phyloP scores from a whole-genome alignment of 2,329 filamentous ascomycete genomes.

The Hymenoscyphus scutula region DNA sequence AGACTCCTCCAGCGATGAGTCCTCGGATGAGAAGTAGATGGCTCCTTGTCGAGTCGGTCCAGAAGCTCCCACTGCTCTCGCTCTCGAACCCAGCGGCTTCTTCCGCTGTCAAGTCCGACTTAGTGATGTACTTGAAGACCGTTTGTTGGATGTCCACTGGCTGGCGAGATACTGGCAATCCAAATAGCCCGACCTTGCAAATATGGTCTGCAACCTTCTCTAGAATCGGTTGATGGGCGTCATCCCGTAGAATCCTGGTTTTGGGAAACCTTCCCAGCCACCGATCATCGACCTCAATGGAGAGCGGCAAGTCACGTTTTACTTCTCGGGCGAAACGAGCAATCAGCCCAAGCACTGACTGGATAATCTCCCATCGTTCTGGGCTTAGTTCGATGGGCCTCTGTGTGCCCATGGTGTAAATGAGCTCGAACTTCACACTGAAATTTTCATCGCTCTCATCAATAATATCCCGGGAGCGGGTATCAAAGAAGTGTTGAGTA shows the following conservation, averaged over 20 bases:
- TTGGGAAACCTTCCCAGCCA: conserved; percentile 46
- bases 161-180: conserved; percentile 4
- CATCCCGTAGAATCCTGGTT: conserved; percentile 40
- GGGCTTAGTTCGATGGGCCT: conserved; percentile 50
- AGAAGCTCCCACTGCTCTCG: conserved; percentile 18
- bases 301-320: conserved; percentile 24
- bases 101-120: conserved; percentile 10
- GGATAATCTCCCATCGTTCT: conserved; percentile 54
- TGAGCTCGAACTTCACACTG: conserved; percentile 57
- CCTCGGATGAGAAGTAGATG: conserved; percentile 51
- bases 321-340: neutral
- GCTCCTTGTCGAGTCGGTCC: conserved; percentile 33
- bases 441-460: conserved; percentile 67
- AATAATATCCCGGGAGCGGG: conserved; percentile 52
- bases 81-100: conserved; percentile 16
- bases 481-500: conserved; percentile 46
- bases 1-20: conserved; percentile 53
- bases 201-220: conserved; percentile 7
- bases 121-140: conserved; percentile 11
- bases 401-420: conserved; percentile 61
- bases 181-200: conserved; percentile 17
- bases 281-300: conserved; percentile 43
- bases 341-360: conserved; percentile 50
- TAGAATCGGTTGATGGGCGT: conserved; percentile 4
- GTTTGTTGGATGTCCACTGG: neutral